phyloP scores from a whole-genome alignment of 2,329 filamentous ascomycete species.

The Calcarisporium arbuscula region DNA sequence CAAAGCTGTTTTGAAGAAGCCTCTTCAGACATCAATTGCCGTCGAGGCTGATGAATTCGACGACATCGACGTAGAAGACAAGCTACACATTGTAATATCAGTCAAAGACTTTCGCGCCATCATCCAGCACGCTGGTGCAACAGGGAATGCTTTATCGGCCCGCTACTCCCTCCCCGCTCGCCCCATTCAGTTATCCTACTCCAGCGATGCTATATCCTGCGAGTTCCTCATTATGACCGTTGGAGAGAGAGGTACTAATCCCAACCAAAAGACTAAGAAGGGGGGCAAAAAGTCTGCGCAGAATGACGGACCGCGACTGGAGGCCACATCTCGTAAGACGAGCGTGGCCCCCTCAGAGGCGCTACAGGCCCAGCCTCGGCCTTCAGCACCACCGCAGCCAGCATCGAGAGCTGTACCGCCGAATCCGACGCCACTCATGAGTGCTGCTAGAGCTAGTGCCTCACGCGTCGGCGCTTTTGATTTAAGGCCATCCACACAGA shows the following conservation, averaged over 20 bases:
- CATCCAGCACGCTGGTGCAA: conserved; percentile 65
- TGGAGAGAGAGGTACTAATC: conserved; percentile 53
- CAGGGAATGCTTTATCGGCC: conserved; percentile 59
- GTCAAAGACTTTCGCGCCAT: conserved; percentile 81
- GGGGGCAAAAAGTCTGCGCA: conserved; percentile 29
- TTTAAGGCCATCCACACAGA: conserved; percentile 47
- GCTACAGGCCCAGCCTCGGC: conserved; percentile 13
- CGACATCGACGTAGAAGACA: conserved; percentile 65
- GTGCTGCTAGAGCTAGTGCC: conserved; percentile 26
- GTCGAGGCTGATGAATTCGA: conserved; percentile 73
- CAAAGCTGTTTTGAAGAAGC: conserved; percentile 71
- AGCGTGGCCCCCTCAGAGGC: conserved; percentile 31
- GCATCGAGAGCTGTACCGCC: conserved; percentile 20
- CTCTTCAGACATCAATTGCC: conserved; percentile 71
- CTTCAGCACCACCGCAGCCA: conserved; percentile 10
- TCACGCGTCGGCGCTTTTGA: conserved; percentile 33
- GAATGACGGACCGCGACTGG: conserved; percentile 33
- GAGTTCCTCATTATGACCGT: conserved; percentile 81
- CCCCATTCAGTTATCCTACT: conserved; percentile 68
- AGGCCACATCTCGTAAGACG: conserved; percentile 40
- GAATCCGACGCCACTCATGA: conserved; percentile 26
- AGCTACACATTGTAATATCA: conserved; percentile 72
- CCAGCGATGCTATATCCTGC: conserved; percentile 60
- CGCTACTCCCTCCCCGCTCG: conserved; percentile 64
- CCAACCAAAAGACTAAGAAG: conserved; percentile 42